Base-by-base conservation (phyloP, 176 grass and related monocot species). In the Rhynchospora breviuscula region DNA sequence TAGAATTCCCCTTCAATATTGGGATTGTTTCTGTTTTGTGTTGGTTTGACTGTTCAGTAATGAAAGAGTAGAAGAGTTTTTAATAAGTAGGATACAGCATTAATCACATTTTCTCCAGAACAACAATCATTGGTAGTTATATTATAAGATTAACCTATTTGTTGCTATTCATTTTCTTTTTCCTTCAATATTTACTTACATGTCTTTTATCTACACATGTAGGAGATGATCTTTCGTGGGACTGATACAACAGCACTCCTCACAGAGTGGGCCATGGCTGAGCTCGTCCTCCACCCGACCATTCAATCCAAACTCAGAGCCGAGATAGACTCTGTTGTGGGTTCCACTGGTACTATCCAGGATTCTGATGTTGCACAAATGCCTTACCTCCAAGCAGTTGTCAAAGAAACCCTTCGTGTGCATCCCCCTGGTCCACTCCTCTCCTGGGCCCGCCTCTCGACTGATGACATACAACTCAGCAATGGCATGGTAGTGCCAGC, bases 181-280 rank as follows among this genome's bases (percentile, higher is more conserved):
- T 13, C 66, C 26, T 80, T 10, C 15, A 40, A 40, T 40, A 2
- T 40, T 40, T 48, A 58, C 12, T 53, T 4, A 8, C 10, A 21
- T 49, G 72, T 43, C 19, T 85, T 11, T 61, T 12, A 10, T n/a
- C 13, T 9, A 52, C 47, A 31, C 17, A 58, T 21, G 10, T 84
- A 94, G 92, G 92, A 94, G 83, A 94, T 94, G 92, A 92, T 94
- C 62, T 94, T 94, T 67, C 90, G 92, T 10, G 92, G 92, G 5
- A 94, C 92, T 0, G 92, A 94, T 84, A 94, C 92, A 21, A 91
- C 92, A 19, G 90, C 92, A 18, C 80, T 94, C 17, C 86, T 94
- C 7, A 94, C 92, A 0, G 92, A 94, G 80, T 94, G 92, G 92
- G 85, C 86, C 59, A 90, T 94, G 86, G 92, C 92, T 13, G 92